Conservation (phyloP, 2,329 filamentous ascomycete genomes). For the Simplicillium sp. region DNA sequence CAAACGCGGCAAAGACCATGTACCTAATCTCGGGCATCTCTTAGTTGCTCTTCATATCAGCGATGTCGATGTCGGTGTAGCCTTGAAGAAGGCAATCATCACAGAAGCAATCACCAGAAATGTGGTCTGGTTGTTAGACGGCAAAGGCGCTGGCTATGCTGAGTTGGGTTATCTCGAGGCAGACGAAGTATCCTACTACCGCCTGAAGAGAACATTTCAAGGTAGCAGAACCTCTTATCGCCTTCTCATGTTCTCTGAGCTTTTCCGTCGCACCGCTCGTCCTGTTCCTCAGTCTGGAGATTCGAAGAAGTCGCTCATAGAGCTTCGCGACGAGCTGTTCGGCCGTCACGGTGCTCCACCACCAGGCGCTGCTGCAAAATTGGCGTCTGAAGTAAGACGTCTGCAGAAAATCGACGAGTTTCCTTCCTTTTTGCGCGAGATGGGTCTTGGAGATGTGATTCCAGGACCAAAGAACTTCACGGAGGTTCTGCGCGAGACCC, state of each 20-base stretch:
- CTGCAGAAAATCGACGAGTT: constrained; percentile 32
- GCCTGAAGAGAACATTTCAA: constrained; percentile 34
- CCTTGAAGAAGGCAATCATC: constrained; percentile 30
- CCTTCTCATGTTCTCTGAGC: constrained; percentile 41
- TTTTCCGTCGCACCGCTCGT: constrained; percentile 35
- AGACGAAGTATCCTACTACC: constrained; percentile 29
- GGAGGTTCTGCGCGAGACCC: constrained; percentile 21
- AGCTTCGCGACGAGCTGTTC: constrained; percentile 35
- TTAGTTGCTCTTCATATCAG: constrained; percentile 37
- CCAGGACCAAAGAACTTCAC: constrained; percentile 19
- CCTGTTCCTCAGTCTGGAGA: constrained; percentile 14
- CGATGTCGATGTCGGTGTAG: constrained; percentile 26
- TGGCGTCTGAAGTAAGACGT: constrained; percentile 31
- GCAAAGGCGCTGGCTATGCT: constrained; percentile 20
- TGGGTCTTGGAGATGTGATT: constrained; percentile 23
- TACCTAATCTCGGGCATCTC: constrained; percentile 38
- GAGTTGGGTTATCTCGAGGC: constrained; percentile 37
- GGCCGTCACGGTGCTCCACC: constrained; percentile 35
- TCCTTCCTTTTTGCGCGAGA: constrained; percentile 28
- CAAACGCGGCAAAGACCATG: constrained; percentile 26
- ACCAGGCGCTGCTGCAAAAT: constrained; percentile 22
- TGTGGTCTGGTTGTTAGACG: constrained; percentile 40
- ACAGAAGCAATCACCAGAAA: constrained; percentile 39
- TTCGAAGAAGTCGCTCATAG: constrained; percentile 18
- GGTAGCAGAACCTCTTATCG: constrained; percentile 37